phyloP scores from a whole-genome alignment of 768 basidiomycete species.

The Tephrocybe sp. region DNA sequence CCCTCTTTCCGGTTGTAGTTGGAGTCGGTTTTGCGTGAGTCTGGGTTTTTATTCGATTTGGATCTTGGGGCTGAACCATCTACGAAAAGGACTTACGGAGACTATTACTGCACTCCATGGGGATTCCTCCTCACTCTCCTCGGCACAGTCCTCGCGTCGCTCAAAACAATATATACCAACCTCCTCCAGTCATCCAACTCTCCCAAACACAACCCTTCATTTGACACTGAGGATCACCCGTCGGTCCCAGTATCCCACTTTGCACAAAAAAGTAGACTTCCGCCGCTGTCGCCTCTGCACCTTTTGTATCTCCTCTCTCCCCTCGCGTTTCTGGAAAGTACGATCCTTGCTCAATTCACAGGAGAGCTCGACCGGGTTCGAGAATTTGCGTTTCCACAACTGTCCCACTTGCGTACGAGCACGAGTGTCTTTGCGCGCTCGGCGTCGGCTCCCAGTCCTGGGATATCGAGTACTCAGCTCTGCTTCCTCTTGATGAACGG shows the following conservation, averaged over 20 bases:
- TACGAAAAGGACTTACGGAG: conserved; percentile 77
- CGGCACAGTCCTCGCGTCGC: conserved; percentile 87
- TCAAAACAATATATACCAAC: conserved; percentile 93
- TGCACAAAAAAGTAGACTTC: conserved; percentile 15
- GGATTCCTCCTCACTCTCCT: conserved; percentile 87
- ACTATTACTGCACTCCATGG: conserved; percentile 86
- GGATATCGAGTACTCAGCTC: conserved; percentile 31
- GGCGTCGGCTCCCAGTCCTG: conserved; percentile 36
- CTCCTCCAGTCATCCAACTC: conserved; percentile 58
- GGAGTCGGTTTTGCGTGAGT: conserved; percentile 90
- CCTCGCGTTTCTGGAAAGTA: conserved; percentile 86
- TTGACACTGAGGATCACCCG: neutral
- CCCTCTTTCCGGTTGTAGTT: conserved; percentile 79
- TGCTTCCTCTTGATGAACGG: conserved; percentile 74
- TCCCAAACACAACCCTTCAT: neutral
- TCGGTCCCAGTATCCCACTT: neutral
- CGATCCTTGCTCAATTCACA: conserved; percentile 68
- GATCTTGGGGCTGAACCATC: neutral
- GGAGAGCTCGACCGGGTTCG: conserved; percentile 76
- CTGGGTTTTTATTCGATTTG: neutral
- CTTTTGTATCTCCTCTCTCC: conserved; percentile 89
- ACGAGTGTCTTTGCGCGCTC: conserved; percentile 4
- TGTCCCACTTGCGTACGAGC: neutral
- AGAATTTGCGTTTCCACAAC: conserved; percentile 20
- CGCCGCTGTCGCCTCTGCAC: conserved; percentile 60